These are phyloP conservation scores for Colletotrichum sp. DNA, from an alignment of 2,329 filamentous ascomycete species.

Conservation along the genomic window DNA sequence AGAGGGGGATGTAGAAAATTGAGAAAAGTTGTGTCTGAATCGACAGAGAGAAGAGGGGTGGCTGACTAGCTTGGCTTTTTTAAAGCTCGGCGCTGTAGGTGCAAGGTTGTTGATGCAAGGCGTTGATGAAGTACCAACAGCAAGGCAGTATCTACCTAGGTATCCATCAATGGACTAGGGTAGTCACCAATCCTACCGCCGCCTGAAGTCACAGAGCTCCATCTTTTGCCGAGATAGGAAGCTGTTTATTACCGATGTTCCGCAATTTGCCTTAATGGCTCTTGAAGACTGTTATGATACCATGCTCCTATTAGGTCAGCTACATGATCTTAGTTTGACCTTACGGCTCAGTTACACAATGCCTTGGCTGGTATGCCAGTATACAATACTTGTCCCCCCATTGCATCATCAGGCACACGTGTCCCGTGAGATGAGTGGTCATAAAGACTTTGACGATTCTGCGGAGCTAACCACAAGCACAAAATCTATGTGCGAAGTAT, in stretches of 20 bases:
- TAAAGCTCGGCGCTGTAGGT: not conserved
- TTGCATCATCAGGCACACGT: not conserved
- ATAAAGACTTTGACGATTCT: no score
- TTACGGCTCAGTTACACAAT: not conserved
- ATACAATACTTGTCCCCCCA: not conserved
- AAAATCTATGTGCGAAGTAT: no score
- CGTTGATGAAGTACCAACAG: not conserved
- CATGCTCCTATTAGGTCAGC: not conserved
- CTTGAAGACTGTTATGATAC: not conserved
- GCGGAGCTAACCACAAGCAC: no score
- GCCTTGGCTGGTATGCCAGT: not conserved
- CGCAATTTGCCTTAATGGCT: rapidly evolving
- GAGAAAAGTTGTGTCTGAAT: not conserved
- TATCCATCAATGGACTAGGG: no score
- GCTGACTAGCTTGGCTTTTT: not conserved
- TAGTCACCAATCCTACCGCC: not conserved
- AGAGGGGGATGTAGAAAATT: not conserved
- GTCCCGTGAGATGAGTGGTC: no score
- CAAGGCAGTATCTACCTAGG: no score
- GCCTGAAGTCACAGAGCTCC: not conserved
- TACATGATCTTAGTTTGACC: not conserved
- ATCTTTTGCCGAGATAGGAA: not conserved
- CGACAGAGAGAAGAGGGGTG: not conserved
- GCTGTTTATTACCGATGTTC: not conserved
- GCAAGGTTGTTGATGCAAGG: not conserved